phyloP scores from a whole-genome alignment of 2,329 filamentous ascomycete species.

The Cordyceps pruinosa region DNA sequence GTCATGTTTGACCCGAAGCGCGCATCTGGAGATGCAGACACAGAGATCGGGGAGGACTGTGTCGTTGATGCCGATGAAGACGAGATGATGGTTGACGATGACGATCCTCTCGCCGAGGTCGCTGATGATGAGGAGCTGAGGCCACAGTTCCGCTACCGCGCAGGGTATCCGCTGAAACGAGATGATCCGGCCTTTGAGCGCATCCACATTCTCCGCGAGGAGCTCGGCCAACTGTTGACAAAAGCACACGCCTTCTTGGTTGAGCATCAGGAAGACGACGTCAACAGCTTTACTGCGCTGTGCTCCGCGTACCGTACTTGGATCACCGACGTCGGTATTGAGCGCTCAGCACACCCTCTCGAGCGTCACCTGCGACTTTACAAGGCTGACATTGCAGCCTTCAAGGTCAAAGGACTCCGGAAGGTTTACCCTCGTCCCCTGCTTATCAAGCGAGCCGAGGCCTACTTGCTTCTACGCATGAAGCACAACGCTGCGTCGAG shows the following conservation, averaged over 20 bases:
- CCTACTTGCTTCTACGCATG: slow-evolving; percentile 89
- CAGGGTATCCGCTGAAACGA: slow-evolving; percentile 69
- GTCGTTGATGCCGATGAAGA: slow-evolving; percentile 50
- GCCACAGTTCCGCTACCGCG: slow-evolving; percentile 80
- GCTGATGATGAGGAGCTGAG: slow-evolving; percentile 76
- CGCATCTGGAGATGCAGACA: slow-evolving; percentile 47
- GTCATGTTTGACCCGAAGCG: slow-evolving; percentile 78
- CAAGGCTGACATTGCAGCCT: slow-evolving; percentile 79
- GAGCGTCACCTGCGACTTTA: slow-evolving; percentile 82
- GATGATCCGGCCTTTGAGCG: slow-evolving; percentile 55
- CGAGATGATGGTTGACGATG: slow-evolving; percentile 36
- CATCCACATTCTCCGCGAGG: slow-evolving; percentile 74
- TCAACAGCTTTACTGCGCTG: slow-evolving; percentile 86
- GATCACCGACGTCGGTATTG: slow-evolving; percentile 97
- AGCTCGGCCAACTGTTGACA: slow-evolving; percentile 73
- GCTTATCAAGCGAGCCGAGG: slow-evolving; percentile 85
- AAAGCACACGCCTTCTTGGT: slow-evolving; percentile 78
- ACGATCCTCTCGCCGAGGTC: slow-evolving; percentile 53
- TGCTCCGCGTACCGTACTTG: slow-evolving; percentile 91
- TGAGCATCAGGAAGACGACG: slow-evolving; percentile 85
- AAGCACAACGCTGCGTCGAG: slow-evolving; percentile 88
- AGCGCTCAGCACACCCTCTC: slow-evolving; percentile 86
- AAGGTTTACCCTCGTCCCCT: slow-evolving; percentile 90
- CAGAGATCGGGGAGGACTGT: slow-evolving; percentile 40
- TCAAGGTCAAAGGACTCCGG: slow-evolving; percentile 86